Evolutionary conservation across 1,284 basidiomycete genomes (phyloP).

Genomic region (Ustilago shanxiensis): DNA sequence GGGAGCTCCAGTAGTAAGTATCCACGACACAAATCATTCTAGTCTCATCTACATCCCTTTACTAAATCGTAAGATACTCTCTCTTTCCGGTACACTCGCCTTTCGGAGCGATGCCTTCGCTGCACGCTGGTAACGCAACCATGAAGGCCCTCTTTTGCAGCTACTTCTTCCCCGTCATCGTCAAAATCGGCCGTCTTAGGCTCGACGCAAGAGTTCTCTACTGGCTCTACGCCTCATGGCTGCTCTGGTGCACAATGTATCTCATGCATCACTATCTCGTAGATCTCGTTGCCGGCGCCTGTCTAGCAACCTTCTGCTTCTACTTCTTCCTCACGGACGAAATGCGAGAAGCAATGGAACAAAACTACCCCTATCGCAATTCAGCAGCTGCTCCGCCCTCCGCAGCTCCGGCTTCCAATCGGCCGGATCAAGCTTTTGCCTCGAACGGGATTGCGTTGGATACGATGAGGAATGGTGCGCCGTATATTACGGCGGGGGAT

Average conservation of each 20-base stretch:
- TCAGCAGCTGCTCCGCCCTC: conserved; percentile 44
- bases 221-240: conserved; percentile 86
- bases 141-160: conserved; percentile 92
- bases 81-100: conserved; percentile 67
- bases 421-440: conserved; percentile 51
- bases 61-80: neutral
- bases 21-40: neutral
- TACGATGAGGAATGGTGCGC: conserved; percentile 32
- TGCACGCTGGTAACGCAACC: conserved; percentile 91
- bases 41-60: neutral
- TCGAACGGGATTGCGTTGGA: conserved; percentile 32
- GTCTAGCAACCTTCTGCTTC: conserved; percentile 87
- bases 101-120: conserved; percentile 95
- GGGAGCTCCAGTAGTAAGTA: conserved; percentile 80
- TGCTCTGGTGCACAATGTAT: conserved; percentile 97
- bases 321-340: conserved; percentile 74
- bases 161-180: conserved; percentile 85
- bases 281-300: conserved; percentile 93
- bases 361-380: conserved; percentile 51
- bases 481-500: conserved; percentile 43
- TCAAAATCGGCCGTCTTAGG: conserved; percentile 53
- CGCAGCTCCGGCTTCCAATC: conserved; percentile 48
- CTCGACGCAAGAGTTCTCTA: conserved; percentile 74
- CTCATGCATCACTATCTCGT: conserved; percentile 83
- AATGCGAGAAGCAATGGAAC: conserved; percentile 63